phyloP scores from a whole-genome alignment of 2,329 filamentous ascomycete genomes.

The Diaporthe destruens region DNA sequence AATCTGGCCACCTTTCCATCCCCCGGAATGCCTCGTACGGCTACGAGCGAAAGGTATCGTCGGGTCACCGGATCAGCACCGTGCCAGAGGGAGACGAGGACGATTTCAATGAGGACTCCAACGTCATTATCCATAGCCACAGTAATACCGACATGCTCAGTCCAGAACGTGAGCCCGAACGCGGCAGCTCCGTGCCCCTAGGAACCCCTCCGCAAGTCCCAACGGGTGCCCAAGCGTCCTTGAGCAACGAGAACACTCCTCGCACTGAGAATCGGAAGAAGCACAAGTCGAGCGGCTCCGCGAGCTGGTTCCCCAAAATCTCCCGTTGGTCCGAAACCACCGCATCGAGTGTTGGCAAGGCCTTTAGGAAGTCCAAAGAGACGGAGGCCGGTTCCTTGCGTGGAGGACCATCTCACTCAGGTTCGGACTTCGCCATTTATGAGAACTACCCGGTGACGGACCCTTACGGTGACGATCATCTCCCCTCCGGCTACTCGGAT shows the following conservation, averaged over 20 bases:
- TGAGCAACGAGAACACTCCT: constrained; percentile 85
- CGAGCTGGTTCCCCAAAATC: constrained; percentile 87
- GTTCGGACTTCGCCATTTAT: constrained; percentile 78
- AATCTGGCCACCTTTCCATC: constrained; percentile 81
- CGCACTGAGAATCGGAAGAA: constrained; percentile 83
- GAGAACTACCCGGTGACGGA: constrained; percentile 70
- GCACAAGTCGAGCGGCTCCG: constrained; percentile 87
- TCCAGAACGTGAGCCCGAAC: constrained; percentile 66
- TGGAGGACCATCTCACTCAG: constrained; percentile 76
- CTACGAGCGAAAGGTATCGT: constrained; percentile 71
- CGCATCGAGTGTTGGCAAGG: constrained; percentile 84
- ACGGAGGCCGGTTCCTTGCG: constrained; percentile 70
- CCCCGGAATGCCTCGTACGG: constrained; percentile 61
- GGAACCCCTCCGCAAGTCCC: constrained; percentile 70
- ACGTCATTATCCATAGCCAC: constrained; percentile 44
- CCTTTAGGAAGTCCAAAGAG: constrained; percentile 77
- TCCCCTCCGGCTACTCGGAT: constrained; percentile 69
- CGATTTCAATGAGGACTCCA: constrained; percentile 54
- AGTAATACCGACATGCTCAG: constrained; percentile 69
- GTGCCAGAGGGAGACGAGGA: constrained; percentile 84
- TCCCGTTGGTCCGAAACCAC: constrained; percentile 99
- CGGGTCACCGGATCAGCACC: constrained; percentile 88
- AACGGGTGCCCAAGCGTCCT: constrained; percentile 55
- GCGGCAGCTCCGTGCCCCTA: constrained; percentile 66
- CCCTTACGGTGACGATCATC: constrained; percentile 71